Conservation (phyloP, 106 monocot genomes). For the Dioscorea dumetorum region DNA sequence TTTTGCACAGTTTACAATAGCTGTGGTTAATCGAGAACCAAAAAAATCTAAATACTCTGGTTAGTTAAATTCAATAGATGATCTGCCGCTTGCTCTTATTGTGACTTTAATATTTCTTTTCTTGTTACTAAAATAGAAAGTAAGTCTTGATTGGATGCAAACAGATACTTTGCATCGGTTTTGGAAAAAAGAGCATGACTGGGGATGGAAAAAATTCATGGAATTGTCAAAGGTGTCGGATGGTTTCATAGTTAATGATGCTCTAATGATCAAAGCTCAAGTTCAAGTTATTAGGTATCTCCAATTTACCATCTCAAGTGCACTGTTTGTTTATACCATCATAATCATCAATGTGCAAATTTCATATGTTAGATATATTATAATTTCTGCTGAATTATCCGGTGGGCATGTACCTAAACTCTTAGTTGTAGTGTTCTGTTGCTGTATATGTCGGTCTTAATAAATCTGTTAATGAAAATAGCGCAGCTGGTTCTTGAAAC, state of each 20-base stretch:
- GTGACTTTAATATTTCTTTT: not conserved
- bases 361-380: too few relatives aligned
- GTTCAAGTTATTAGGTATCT: conserved; percentile 95
- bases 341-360: too few relatives aligned
- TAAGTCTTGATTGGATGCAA: conserved; percentile 17
- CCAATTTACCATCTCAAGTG: not conserved
- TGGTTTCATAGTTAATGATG: conserved; percentile 73
- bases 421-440: too few relatives aligned
- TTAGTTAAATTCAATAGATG: conserved; percentile 18
- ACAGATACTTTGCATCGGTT: conserved; percentile 91
- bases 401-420: too few relatives aligned
- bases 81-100: not conserved
- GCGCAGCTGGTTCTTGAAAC: too few relatives aligned
- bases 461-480: too few relatives aligned
- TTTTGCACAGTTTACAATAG: conserved; percentile 93
- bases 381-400: too few relatives aligned
- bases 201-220: conserved; percentile 99
- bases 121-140: not conserved
- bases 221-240: conserved; percentile 78
- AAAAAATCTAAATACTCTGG: conserved; percentile 97
- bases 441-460: too few relatives aligned
- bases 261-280: conserved; percentile 88
- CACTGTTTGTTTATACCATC: not conserved
- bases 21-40: conserved; percentile 92
- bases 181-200: conserved; percentile 98